phyloP scores from a whole-genome alignment of 208 protist genomes.

The Phytomonas sp. region DNA sequence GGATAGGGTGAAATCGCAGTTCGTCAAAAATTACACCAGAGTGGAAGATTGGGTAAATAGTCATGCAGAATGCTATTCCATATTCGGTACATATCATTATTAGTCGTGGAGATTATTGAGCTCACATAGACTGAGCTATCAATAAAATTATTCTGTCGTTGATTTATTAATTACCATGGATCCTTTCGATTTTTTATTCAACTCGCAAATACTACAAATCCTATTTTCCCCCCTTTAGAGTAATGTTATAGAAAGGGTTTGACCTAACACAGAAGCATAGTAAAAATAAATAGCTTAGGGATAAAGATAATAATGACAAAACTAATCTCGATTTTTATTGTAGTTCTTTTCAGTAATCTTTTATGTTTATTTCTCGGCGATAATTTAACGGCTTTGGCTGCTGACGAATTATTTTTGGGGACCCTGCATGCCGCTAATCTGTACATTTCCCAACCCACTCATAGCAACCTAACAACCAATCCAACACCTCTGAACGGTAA shows the following conservation, averaged over 20 bases:
- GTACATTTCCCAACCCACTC: background rate
- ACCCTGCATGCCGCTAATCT: background rate
- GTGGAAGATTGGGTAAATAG: too few species aligned
- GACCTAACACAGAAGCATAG: background rate
- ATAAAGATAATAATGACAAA: constrained; percentile 13
- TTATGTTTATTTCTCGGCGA: background rate
- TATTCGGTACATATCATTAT: background rate
- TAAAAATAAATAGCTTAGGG: background rate
- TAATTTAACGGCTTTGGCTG: background rate
- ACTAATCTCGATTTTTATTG: background rate
- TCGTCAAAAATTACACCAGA: too few species aligned
- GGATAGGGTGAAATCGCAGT: background rate
- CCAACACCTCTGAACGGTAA: background rate
- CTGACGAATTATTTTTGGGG: background rate
- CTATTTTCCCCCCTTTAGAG: constrained; percentile 3
- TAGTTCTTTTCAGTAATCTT: background rate
- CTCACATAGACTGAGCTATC: background rate
- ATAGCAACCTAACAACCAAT: background rate
- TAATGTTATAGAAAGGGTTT: background rate
- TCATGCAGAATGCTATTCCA: background rate
- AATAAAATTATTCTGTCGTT: constrained; percentile 1
- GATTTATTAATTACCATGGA: background rate
- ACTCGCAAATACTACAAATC: background rate
- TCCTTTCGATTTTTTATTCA: constrained; percentile 1
- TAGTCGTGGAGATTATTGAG: background rate